A percentile compares a stretch with the other conserved stretches of the same genome.
Evolutionary conservation across 495 filamentous ascomycete genomes (phyloP).

Genomic region (Penicillium fimorum): DNA sequence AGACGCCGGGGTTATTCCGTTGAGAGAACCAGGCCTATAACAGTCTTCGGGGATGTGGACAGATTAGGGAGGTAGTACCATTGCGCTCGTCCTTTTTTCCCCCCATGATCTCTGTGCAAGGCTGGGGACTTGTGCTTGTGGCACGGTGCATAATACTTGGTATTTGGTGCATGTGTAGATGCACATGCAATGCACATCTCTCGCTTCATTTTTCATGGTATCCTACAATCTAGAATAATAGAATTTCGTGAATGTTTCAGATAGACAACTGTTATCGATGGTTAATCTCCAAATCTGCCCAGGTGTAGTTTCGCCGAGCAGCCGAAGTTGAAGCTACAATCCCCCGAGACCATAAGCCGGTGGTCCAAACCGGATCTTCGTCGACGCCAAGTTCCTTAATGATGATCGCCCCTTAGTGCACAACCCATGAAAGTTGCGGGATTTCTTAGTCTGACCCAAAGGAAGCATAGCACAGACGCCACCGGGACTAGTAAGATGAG

Average conservation of each 20-base stretch:
- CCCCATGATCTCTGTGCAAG: constrained; percentile 6
- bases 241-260: no score
- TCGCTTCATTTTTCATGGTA: background rate
- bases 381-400: constrained; percentile 3
- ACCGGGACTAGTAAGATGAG: constrained; percentile 4
- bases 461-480: constrained; percentile 7
- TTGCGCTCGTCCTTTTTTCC: background rate
- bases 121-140: constrained; percentile 5
- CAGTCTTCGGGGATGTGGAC: constrained; percentile 12
- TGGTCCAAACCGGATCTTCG: constrained; percentile 14
- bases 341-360: background rate
- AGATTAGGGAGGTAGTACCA: constrained; percentile 15
- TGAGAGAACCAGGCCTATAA: background rate
- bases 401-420: constrained; percentile 9
- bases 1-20: background rate
- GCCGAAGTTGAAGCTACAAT: background rate
- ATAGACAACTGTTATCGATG: no score
- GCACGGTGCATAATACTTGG: background rate
- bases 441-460: constrained; percentile 11
- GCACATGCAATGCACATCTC: background rate
- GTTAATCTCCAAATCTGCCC: no score
- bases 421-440: constrained; percentile 11
- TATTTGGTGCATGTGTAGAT: background rate
- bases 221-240: no score
- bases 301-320: background rate